Evolutionary conservation across 306 rosid species (phyloP), one percentile per base, ranked within the genome.

Genomic region (Quercus rubra): DNA sequence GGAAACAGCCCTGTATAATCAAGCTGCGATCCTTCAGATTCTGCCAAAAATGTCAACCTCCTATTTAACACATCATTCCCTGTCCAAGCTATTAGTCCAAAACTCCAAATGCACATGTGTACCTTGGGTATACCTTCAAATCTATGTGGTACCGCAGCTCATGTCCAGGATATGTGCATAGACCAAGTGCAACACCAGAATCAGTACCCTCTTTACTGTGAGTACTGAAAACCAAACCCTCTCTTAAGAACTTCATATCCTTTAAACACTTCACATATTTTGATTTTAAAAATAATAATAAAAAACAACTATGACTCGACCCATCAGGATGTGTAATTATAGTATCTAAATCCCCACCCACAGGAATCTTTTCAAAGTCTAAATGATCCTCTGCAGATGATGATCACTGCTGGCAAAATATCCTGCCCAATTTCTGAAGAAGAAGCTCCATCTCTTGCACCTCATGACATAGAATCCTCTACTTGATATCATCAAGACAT

Each of bases 141-240:
- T 94, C 97, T 78, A 94, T 91, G 35, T 97, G 97, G 81, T 81
- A 95, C 21, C 92, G 86, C 66, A 91, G 70, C 87, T 94, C 97
- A 75, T 85, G 86, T 78, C 99, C 92, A 74, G 95, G 97, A 86
- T 91, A 92, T 21, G 97, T 86, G 86, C 93, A 94, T 57, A 92
- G 89, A 33, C 99, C 99, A 30, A 92, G 99, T 94, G 86, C 99
- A 69, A 92, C 93, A 41, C 94, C 92, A 83, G 92, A 90, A 78
- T 94, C 94, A 74, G 90, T 87, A 35, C 92, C 99, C 97, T 91
- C 91, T 87, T 92, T 92, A 83, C 99, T 92, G 73, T 94, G 99
- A 59, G 77, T 88, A 80, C 97, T 94, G 85, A 85, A 90, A 79
- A 94, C 57, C 85, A 38, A 38, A 38, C 2, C 46, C 46, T 38